Percentiles rank a stretch among this genome's conserved stretches.
Conservation (phyloP, 768 basidiomycete genomes). For the Kondoa malvinella region DNA sequence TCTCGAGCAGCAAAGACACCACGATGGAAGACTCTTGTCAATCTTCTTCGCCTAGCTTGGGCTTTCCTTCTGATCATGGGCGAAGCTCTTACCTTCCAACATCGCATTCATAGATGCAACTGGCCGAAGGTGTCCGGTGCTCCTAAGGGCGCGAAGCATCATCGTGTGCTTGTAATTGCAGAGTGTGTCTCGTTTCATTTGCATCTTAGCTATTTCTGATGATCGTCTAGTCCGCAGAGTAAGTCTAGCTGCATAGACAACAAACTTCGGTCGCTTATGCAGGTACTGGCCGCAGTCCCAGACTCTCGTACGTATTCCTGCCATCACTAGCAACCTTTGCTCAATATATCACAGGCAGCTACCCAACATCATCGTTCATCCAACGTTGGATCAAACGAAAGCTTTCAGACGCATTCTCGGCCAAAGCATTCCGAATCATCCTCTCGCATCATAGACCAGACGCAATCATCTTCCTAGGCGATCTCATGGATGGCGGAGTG, state of each 20-base stretch:
- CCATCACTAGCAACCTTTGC: neutral
- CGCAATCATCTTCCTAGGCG: constrained; percentile 17
- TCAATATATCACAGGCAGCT: neutral
- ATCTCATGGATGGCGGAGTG: constrained; percentile 17
- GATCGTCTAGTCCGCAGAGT: neutral
- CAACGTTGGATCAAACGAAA: neutral
- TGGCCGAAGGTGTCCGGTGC: neutral
- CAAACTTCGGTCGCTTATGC: too few species aligned
- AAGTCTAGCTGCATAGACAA: too few species aligned
- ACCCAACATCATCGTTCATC: neutral
- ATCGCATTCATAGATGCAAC: neutral
- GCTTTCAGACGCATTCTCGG: neutral
- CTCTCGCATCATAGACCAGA: constrained; percentile 14
- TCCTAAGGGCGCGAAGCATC: neutral
- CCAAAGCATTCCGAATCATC: constrained; percentile 6
- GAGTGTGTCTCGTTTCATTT: neutral
- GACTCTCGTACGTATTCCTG: neutral
- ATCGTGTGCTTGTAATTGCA: neutral
- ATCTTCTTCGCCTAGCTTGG: neutral
- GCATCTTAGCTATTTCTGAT: neutral
- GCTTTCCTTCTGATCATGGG: neutral
- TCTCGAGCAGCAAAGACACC: neutral
- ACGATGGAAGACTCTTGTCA: neutral
- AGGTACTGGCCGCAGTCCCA: too few species aligned
- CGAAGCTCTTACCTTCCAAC: neutral